Evolutionary conservation across 176 grass and related monocot genomes (phyloP), one percentile per base, ranked within the genome.

Genomic region (Oryza longistaminata): DNA sequence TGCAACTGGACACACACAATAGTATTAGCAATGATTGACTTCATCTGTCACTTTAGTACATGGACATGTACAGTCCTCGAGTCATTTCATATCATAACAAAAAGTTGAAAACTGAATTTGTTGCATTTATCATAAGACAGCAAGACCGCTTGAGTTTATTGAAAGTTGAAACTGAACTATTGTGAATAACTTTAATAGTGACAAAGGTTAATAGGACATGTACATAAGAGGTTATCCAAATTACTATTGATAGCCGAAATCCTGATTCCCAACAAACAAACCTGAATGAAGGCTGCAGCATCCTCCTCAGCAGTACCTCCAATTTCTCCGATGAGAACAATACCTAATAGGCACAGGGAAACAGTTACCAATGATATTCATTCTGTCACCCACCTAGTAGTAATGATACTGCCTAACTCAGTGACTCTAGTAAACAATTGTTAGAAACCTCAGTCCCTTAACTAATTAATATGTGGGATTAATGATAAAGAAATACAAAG

Each of bases 281-380:
- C 97, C 88, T 70, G 83, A 76, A 99, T 99, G 83, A 99, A 94
- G 48, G 93, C 88, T 85, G 97, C 97, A 83, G 93, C 97, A 90
- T 99, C 97, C 81, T 99, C 97, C 83, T 99, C 97, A n/a, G 97
- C 97, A 29, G 92, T 99, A 88, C 97, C 93, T 70, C 97, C 97
- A 88, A 99, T 96, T 93, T 99, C 97, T 49, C 97, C 97, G 70
- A 99, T 99, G 24, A 99, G 88, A 88, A 96, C 78, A 88, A 99
- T 94, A 53, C 96, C 96, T 99, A 62, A 25, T 85, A 78, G 27
- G 58, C 22, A 77, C 52, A 75, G 12, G 71, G n/a, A 21, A 71
- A 33, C 65, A 70, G 31, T 77, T 17, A 66, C 66, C 22, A 79
- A 29, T 79, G 62, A 82, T 64, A 86, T 62, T 24, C 21, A 62